These are phyloP conservation scores for Acanthamoeba quina DNA, from an alignment of 208 protist genomes.

Conservation along the genomic window DNA sequence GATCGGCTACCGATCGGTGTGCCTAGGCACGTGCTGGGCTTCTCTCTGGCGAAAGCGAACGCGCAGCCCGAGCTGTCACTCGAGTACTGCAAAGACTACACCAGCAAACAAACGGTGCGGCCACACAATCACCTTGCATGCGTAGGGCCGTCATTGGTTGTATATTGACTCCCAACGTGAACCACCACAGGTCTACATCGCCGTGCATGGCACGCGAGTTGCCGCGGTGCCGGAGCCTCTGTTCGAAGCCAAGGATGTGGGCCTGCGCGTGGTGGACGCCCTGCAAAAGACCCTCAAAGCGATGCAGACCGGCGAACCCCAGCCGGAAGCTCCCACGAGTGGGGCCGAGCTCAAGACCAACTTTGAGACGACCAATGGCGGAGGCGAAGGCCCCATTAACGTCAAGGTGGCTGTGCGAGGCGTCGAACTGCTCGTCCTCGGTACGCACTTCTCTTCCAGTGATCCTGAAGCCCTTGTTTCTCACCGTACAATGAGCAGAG, in stretches of 20 bases:
- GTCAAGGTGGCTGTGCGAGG: slow-evolving; percentile 2
- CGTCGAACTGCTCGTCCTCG: slow-evolving; percentile 20
- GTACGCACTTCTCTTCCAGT: not conserved
- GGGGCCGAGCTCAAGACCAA: slow-evolving; percentile 18
- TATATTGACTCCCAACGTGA: not conserved
- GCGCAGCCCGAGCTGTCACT: not conserved
- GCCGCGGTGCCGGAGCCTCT: slow-evolving; percentile 44
- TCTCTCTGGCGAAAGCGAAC: not conserved
- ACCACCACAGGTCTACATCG: not conserved
- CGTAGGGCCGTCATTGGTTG: not conserved
- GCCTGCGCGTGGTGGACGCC: slow-evolving; percentile 15
- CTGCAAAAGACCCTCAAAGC: slow-evolving; percentile 52
- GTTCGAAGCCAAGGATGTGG: slow-evolving; percentile 15
- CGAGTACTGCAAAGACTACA: slow-evolving; percentile 58
- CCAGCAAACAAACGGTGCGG: slow-evolving; percentile 11
- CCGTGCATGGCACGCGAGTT: not conserved
- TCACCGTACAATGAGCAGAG: not conserved
- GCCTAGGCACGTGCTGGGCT: slow-evolving; percentile 21
- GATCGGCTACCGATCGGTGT: too few relatives aligned
- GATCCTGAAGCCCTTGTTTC: not conserved
- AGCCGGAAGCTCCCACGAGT: not conserved
- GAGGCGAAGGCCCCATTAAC: slow-evolving; percentile 59
- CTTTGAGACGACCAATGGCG: slow-evolving; percentile 30
- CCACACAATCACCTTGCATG: not conserved
- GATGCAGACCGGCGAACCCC: slow-evolving; percentile 10